A percentile compares a stretch with the other conserved stretches of the same genome.
Conservation (phyloP, 768 basidiomycete species). For the Amanita fuliginea region DNA sequence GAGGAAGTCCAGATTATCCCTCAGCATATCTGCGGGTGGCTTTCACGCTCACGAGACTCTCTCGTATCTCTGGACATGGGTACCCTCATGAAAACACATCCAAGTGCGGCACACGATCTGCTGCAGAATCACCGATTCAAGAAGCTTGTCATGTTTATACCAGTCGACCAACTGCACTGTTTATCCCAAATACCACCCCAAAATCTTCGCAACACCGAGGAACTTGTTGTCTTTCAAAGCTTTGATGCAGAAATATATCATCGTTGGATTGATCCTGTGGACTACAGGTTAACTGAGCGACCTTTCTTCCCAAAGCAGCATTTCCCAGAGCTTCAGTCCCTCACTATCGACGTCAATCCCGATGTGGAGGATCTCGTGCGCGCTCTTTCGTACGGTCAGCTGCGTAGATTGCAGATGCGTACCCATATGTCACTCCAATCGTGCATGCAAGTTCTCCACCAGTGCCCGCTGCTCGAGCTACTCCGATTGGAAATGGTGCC, state of each 20-base stretch:
- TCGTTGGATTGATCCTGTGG: background rate
- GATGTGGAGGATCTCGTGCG: background rate
- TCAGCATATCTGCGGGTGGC: background rate
- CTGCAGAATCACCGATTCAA: background rate
- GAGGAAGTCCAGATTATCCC: background rate
- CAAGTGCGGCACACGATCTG: background rate
- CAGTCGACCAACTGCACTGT: background rate
- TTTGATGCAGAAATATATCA: background rate
- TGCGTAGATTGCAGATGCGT: background rate
- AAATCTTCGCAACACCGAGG: background rate
- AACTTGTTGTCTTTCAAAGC: background rate
- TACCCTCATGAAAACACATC: background rate
- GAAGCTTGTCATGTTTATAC: background rate
- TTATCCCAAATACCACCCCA: background rate
- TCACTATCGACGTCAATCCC: background rate
- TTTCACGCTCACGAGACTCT: background rate
- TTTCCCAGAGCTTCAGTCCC: background rate
- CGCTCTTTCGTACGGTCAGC: background rate
- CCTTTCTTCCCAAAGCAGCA: background rate
- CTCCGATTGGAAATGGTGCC: background rate
- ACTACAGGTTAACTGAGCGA: background rate
- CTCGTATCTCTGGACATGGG: background rate
- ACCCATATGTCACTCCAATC: background rate
- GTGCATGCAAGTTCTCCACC: background rate
- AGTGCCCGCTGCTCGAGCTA: background rate